Conservation (phyloP, 2,329 filamentous ascomycete species). For the Xylariaceae sp. region DNA sequence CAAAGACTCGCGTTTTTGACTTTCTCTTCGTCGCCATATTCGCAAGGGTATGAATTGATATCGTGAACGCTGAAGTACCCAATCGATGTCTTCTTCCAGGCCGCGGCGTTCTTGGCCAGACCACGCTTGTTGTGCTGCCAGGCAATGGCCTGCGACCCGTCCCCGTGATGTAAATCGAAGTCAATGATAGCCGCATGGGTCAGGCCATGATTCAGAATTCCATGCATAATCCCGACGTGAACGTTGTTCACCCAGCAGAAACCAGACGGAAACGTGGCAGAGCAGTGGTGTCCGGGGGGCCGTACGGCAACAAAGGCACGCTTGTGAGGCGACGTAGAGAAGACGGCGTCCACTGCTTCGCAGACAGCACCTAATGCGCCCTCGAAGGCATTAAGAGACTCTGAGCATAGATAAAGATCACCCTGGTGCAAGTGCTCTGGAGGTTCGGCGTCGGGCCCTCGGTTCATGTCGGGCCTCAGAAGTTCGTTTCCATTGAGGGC, state of each 20-base stretch:
- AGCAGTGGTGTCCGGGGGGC: constrained; percentile 94
- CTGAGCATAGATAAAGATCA: constrained; percentile 83
- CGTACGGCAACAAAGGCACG: constrained; percentile 89
- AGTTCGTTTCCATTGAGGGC: constrained; percentile 75
- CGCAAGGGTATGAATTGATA: constrained; percentile 97
- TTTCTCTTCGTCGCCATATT: constrained; percentile 88
- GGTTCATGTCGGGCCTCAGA: constrained; percentile 60
- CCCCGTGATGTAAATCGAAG: constrained; percentile 87
- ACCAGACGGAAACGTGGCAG: constrained; percentile 79
- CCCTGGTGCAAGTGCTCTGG: constrained; percentile 71
- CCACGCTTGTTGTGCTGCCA: constrained; percentile 84
- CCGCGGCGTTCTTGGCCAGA: constrained; percentile 64
- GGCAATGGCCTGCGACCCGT: constrained; percentile 91
- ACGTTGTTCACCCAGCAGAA: constrained; percentile 99
- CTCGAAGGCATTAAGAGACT: constrained; percentile 83
- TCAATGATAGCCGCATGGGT: constrained; percentile 94
- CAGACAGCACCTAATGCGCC: constrained; percentile 89
- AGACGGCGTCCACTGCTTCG: constrained; percentile 85
- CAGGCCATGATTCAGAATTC: constrained; percentile 73
- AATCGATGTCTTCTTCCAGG: constrained; percentile 79
- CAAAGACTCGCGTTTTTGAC: constrained; percentile 91
- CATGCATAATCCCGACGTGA: constrained; percentile 92
- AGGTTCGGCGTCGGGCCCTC: constrained; percentile 42
- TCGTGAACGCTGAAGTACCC: constrained; percentile 97
- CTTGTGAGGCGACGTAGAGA: constrained; percentile 57